phyloP scores from a whole-genome alignment of 148 eudicot genomes.

The Rhododendron griersonianum region DNA sequence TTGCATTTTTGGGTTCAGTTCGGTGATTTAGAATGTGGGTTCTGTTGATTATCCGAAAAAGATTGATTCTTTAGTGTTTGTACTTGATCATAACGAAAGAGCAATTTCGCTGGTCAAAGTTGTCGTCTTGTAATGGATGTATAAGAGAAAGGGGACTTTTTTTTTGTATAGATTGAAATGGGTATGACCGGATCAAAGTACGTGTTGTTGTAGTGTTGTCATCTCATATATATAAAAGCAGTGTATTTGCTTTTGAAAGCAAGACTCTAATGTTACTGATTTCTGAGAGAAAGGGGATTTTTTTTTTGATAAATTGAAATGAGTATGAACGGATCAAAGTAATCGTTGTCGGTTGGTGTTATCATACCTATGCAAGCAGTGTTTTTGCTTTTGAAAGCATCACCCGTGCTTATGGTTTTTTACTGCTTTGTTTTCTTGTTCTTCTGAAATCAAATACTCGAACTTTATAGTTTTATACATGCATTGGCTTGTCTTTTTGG shows the following conservation, averaged over 20 bases:
- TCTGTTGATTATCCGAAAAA: neutral
- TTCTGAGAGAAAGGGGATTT: neutral
- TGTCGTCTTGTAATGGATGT: neutral
- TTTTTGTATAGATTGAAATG: neutral
- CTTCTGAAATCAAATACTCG: neutral
- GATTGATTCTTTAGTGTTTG: neutral
- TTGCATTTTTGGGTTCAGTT: neutral
- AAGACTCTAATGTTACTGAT: neutral
- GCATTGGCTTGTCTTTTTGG: neutral
- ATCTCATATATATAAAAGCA: neutral
- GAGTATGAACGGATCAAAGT: neutral
- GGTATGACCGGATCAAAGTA: neutral
- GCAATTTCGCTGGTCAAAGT: neutral
- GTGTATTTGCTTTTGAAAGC: neutral
- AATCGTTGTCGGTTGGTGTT: neutral
- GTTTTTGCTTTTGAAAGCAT: neutral
- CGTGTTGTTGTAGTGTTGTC: neutral
- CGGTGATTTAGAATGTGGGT: conserved; percentile 10
- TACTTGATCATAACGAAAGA: neutral
- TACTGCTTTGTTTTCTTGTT: neutral
- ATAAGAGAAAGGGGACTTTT: neutral
- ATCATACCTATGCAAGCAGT: neutral
- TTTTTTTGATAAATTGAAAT: neutral
- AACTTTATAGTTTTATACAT: neutral
- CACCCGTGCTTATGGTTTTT: neutral